These are phyloP conservation scores for Cryptococcus amylolentus DNA, from an alignment of 1,284 basidiomycete genomes.

Conservation along the genomic window DNA sequence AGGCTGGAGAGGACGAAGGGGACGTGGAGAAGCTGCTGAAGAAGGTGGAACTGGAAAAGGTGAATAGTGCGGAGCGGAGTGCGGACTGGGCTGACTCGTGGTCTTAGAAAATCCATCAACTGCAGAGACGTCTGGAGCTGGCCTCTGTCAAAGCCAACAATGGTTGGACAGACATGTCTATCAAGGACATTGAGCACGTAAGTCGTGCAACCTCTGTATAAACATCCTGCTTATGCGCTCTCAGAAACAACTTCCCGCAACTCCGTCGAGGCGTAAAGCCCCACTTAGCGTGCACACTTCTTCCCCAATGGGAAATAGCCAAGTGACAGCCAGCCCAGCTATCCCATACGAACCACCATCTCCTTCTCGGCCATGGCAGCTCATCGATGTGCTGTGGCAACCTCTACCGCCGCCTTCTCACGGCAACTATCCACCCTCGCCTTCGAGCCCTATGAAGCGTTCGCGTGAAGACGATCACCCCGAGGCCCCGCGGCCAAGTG, in stretches of 20 bases:
- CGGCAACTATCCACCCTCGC: constrained; percentile 20
- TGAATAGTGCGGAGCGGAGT: constrained; percentile 13
- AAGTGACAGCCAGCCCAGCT: constrained; percentile 4
- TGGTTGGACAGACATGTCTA: constrained; percentile 44
- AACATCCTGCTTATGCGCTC: not conserved
- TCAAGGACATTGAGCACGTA: constrained; percentile 45
- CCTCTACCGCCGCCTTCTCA: constrained; percentile 41
- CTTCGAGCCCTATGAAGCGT: constrained; percentile 31
- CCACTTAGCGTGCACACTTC: constrained; percentile 10
- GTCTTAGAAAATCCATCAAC: constrained; percentile 37
- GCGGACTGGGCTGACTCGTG: constrained; percentile 3
- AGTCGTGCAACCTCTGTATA: constrained; percentile 5
- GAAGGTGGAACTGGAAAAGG: constrained; percentile 47
- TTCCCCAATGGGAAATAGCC: constrained; percentile 17
- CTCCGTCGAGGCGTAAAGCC: constrained; percentile 16
- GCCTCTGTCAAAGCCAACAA: constrained; percentile 45
- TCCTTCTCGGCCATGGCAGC: constrained; percentile 43
- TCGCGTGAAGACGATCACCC: constrained; percentile 19
- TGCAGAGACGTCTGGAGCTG: constrained; percentile 46
- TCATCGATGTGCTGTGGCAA: constrained; percentile 46
- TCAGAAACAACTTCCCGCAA: constrained; percentile 14
- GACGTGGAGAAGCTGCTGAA: constrained; percentile 41
- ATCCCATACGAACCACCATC: constrained; percentile 41
- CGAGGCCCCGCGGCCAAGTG: constrained; percentile 5
- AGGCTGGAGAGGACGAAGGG: constrained; percentile 12